phyloP scores from a whole-genome alignment of 2,329 filamentous ascomycete species.

The Harringtonia lauricola region DNA sequence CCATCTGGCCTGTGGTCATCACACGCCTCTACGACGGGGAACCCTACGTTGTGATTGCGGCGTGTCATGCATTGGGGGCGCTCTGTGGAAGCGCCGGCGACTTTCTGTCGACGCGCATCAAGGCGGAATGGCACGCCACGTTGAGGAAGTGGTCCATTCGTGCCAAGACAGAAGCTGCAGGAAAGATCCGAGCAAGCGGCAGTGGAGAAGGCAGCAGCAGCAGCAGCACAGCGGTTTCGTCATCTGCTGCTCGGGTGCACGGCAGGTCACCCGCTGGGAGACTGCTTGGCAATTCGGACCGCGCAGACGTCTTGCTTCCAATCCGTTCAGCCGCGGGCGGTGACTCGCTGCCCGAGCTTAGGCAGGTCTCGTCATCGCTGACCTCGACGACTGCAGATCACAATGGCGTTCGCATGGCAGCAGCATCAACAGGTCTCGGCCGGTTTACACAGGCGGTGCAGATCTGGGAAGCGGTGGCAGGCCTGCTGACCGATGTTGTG shows the following conservation, averaged over 20 bases:
- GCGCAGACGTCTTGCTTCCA: neutral
- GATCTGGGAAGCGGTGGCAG: conserved; percentile 52
- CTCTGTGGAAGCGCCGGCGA: conserved; percentile 66
- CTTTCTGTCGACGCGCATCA: conserved; percentile 68
- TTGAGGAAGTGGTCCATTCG: conserved; percentile 38
- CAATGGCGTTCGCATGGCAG: neutral
- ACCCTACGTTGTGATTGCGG: conserved; percentile 56
- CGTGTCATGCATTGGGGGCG: conserved; percentile 55
- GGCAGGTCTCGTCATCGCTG: conserved; percentile 4
- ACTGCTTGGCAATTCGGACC: too few relatives aligned
- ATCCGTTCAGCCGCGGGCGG: neutral
- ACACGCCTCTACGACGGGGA: conserved; percentile 56
- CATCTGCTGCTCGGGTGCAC: neutral
- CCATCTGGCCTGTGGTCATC: conserved; percentile 76
- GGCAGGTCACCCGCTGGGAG: neutral
- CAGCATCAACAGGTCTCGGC: conserved; percentile 30
- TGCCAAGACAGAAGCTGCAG: conserved; percentile 27
- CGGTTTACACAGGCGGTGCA: conserved; percentile 50
- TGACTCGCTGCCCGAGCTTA: neutral
- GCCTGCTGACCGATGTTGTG: conserved; percentile 49
- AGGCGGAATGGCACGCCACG: conserved; percentile 55
- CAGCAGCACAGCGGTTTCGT: neutral
- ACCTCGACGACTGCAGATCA: neutral
- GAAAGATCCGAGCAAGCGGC: conserved; percentile 6
- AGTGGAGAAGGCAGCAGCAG: conserved; percentile 1